These are phyloP conservation scores for Cokeromyces recurvatus DNA, from an alignment of 371 early-diverging fungal genomes.

Conservation along the genomic window DNA sequence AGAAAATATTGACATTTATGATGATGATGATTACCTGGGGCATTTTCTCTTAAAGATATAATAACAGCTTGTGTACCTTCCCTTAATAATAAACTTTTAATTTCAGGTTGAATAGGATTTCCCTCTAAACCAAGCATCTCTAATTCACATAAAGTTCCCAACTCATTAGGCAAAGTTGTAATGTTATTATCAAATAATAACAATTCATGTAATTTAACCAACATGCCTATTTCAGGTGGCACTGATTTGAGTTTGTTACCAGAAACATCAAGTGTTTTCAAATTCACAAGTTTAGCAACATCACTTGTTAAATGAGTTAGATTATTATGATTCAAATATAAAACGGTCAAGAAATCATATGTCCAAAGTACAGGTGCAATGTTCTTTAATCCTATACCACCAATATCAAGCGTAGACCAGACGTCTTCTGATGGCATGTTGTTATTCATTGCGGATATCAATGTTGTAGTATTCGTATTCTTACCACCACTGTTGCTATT, in stretches of 20 bases:
- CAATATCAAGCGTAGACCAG: constrained; percentile 86
- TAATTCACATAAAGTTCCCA: constrained; percentile 90
- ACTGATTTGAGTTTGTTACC: constrained; percentile 87
- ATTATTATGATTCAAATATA: constrained; percentile 93
- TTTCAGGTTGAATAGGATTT: constrained; percentile 90
- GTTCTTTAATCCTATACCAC: constrained; percentile 86
- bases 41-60: constrained; percentile 86
- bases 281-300: constrained; percentile 59
- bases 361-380: constrained; percentile 66
- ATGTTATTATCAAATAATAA: constrained; percentile 92
- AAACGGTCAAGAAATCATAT: constrained; percentile 80
- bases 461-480: neutral
- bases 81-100: constrained; percentile 74
- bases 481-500: neutral
- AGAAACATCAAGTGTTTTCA: constrained; percentile 77
- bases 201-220: constrained; percentile 82
- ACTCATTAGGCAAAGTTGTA: constrained; percentile 80
- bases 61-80: constrained; percentile 86
- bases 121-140: constrained; percentile 95
- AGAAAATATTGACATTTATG: constrained; percentile 19
- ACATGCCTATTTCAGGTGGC: constrained; percentile 88
- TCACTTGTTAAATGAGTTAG: constrained; percentile 73
- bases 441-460: constrained; percentile 32
- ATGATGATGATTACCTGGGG: constrained; percentile 65
- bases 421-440: constrained; percentile 12